Percentiles rank a stretch among this genome's conserved stretches.
Conservation (phyloP, 345 rosid species). For the Hypericum androsaemum region DNA sequence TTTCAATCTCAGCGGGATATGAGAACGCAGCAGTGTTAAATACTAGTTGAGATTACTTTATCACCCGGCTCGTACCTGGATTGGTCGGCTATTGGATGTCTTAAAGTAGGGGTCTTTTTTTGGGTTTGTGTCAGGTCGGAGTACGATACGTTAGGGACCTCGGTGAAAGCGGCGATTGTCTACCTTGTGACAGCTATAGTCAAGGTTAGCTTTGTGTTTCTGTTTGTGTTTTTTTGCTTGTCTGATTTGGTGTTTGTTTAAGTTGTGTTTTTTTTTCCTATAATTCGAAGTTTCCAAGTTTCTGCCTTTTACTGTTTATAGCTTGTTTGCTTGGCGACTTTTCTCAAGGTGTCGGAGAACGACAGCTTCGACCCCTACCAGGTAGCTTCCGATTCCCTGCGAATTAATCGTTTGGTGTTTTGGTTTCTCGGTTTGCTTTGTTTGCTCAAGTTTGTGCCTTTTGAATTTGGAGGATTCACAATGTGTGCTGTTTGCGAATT, state of each 20-base stretch:
- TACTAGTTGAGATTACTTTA: no score
- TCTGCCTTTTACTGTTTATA: no score
- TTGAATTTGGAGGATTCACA: no score
- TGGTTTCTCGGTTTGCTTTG: no score
- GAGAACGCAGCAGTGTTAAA: no score
- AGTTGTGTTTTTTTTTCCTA: no score
- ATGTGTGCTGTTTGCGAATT: no score
- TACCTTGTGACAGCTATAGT: constrained; percentile 84
- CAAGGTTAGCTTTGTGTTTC: constrained; percentile 43
- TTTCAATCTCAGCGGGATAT: not conserved
- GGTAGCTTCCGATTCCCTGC: constrained; percentile 31
- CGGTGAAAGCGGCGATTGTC: constrained; percentile 78
- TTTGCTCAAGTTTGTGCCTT: no score
- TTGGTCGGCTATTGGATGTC: not conserved
- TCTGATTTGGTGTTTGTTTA: not conserved
- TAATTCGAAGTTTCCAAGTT: no score
- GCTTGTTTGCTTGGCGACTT: constrained; percentile 95
- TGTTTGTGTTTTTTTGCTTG: not conserved
- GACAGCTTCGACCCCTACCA: constrained; percentile 86
- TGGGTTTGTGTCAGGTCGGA: constrained; percentile 48
- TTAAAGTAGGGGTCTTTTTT: not conserved
- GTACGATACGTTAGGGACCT: constrained; percentile 94
- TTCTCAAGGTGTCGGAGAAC: constrained; percentile 81
- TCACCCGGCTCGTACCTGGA: no score
- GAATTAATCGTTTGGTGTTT: no score